Base-by-base conservation (phyloP, 352 stramenopile species). In the Phytophthora syringae region DNA sequence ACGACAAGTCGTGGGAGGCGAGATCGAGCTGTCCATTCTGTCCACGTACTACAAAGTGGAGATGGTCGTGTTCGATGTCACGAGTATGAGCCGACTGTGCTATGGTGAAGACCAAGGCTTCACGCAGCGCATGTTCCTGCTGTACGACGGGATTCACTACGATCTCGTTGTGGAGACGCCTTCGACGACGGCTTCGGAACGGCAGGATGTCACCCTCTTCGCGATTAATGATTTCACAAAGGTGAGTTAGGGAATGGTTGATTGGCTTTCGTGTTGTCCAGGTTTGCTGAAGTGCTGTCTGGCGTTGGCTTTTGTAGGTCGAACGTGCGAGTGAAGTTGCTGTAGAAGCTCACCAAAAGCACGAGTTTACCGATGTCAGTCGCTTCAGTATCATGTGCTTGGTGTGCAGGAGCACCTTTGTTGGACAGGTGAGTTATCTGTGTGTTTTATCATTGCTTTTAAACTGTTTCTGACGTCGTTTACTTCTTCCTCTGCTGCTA, bases 101-200 rank as follows among this genome's bases (percentile, higher is more conserved):
- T 94, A 94, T 49, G 84, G 86, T 0, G 84, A 93, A 59, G 86
- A 94, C 43, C 84, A 90, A 74, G 83, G 83, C 37, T 93, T 89
- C 52, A 86, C 84, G 30, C 84, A 94, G 70, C 81, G 86, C 40
- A 87, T 94, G 73, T 94, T 94, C 55, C 67, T 94, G 54, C 79
- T 96, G 7, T 96, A 94, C 60, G 88, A 96, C 54, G 88, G 88
- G 27, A 87, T 94, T 36, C 88, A 96, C 51, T 96, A 96, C 59
- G 88, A 96, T 60, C 56, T 93, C 21, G 77, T 94, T 15, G 82
- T 92, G 10, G 86, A 94, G 47, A 60, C 77, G 0, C 72, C 79
- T 13, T 89, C 76, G 0, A 57, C 74, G 18, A 76, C 67, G 7
- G 74, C 82, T 12, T 60, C 79, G 0, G 77, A 88, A 52, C 78